phyloP scores from a whole-genome alignment of 2,329 filamentous ascomycete genomes.

The Alternaria longipes region DNA sequence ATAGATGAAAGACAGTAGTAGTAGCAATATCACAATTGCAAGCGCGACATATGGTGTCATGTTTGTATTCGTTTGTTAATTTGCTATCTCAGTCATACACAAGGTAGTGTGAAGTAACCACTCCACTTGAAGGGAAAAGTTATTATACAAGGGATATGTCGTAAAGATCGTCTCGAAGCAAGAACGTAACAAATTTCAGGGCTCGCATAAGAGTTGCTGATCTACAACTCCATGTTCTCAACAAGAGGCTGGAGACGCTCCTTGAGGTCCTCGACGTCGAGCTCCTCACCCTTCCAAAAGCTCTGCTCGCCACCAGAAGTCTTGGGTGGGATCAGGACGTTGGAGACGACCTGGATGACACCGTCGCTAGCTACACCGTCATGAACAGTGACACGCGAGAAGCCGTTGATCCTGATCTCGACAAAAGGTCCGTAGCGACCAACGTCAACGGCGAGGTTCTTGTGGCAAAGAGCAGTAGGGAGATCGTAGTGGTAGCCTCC shows the following conservation, averaged over 20 bases:
- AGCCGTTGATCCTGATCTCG: constrained; percentile 78
- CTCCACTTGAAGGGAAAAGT: neutral
- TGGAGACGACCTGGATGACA: constrained; percentile 79
- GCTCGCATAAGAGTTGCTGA: neutral
- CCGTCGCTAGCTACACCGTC: constrained; percentile 81
- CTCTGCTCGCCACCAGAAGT: constrained; percentile 47
- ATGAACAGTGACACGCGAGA: constrained; percentile 69
- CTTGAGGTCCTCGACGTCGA: constrained; percentile 69
- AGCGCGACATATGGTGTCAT: neutral
- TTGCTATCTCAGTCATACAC: neutral
- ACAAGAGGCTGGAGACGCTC: constrained; percentile 55
- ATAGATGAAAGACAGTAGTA: neutral
- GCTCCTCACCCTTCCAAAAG: constrained; percentile 58
- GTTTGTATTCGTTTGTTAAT: neutral
- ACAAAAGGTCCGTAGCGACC: constrained; percentile 73
- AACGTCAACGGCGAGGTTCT: constrained; percentile 76
- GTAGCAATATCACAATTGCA: neutral
- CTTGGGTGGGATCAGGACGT: constrained; percentile 79
- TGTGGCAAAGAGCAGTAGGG: constrained; percentile 73
- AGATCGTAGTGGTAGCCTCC: constrained; percentile 73
- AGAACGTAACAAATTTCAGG: neutral
- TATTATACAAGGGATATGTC: constrained; percentile 5
- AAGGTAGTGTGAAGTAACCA: constrained; percentile 3
- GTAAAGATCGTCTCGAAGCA: constrained; percentile 10
- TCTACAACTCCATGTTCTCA: constrained; percentile 45